Evolutionary conservation across 2,329 filamentous ascomycete genomes (phyloP), one percentile per base, ranked within the genome.

Genomic region (Sarocladium strictum): DNA sequence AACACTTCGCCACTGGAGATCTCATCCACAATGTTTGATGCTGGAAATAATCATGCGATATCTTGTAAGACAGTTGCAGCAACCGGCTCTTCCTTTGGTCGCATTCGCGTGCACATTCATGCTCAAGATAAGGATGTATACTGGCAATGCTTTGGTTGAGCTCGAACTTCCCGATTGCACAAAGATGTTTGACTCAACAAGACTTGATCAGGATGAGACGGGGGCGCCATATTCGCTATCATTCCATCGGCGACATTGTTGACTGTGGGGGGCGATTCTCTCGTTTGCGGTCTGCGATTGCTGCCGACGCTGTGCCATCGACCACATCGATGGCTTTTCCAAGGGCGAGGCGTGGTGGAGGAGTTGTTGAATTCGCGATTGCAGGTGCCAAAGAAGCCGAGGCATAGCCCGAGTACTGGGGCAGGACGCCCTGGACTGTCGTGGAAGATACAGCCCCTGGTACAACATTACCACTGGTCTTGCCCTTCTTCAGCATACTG

Each of bases 361-460:
- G 60, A 23, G 67, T 65, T 19, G 67, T 61, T 4, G 50, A 38
- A 57, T 74, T 74, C 33, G 69, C 71, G 49, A 75, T 71, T 21
- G 72, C 63, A 15, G 76, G 76, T 10, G 71, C 67, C 19, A 79
- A 67, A 47, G 75, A 79, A 21, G 78, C 77, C 10, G 77, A 75
- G 21, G 78, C 78, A 60, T 80, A 69, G 17, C 78, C 78, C 10
- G 70, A 64, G 55, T 78, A 81, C 29, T 79, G 76, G 15, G 78
- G 79, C 45, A 83, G 65, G 41, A 77, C 72, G n/a, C 78, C 79
- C 26, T 75, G 77, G 7, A 75, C 79, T 12, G 77, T 81, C 43
- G 74, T 76, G 3, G 79, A 76, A 2, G 78, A 79, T 49, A 83
- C 66, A 10, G 77, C 69, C 51, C 78, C 70, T 11, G 76, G 75